Conservation (phyloP, 768 basidiomycete genomes). For the Naganishia randhawae region DNA sequence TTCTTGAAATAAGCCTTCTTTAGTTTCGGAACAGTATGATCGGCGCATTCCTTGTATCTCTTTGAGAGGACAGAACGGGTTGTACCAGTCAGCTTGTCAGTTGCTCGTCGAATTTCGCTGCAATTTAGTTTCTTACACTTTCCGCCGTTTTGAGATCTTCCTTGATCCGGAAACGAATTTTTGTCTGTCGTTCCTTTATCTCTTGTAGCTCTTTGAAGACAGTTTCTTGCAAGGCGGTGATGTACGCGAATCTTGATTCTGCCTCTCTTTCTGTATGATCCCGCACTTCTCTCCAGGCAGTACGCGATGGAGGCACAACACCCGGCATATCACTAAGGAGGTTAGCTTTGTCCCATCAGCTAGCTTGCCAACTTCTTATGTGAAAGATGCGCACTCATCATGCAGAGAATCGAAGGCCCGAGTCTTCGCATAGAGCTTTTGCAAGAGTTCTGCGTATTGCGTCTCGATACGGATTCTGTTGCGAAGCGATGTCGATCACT, state of each 20-base stretch:
- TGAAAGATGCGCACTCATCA: conserved; percentile 52
- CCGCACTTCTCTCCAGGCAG: conserved; percentile 76
- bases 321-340: conserved; percentile 57
- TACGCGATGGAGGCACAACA: conserved; percentile 57
- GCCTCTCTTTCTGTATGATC: conserved; percentile 85
- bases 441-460: conserved; percentile 69
- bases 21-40: conserved; percentile 71
- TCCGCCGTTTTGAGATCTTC: conserved; percentile 80
- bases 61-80: conserved; percentile 5
- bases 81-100: not conserved
- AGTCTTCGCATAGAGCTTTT: conserved; percentile 67
- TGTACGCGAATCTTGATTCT: conserved; percentile 74
- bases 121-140: conserved; percentile 32
- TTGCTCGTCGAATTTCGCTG: not conserved
- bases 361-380: not conserved
- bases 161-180: conserved; percentile 85
- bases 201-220: conserved; percentile 66
- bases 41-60: conserved; percentile 76
- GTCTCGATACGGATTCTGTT: conserved; percentile 69
- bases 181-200: conserved; percentile 81
- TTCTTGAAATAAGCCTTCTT: conserved; percentile 77
- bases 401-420: conserved; percentile 71
- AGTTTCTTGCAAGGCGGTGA: conserved; percentile 65
- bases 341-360: not conserved
- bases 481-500: not conserved